Conservation (phyloP, 768 basidiomycete genomes). For the Boletus insuetus region DNA sequence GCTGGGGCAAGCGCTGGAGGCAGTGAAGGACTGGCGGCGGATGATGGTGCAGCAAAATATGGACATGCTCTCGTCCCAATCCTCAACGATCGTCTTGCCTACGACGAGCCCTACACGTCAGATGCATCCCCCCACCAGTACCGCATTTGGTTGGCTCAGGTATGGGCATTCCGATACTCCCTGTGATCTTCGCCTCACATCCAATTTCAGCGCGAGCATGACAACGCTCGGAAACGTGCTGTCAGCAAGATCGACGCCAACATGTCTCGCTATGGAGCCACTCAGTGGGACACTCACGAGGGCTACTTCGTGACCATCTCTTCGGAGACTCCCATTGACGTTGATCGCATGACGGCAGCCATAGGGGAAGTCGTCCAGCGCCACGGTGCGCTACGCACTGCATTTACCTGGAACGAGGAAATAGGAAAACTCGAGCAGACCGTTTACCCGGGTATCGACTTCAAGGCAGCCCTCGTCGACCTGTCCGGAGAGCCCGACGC, state of each 20-base stretch:
- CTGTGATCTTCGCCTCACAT: not conserved
- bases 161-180: not conserved
- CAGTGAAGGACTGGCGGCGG: slow-evolving; percentile 4
- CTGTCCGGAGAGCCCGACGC: slow-evolving; percentile 27
- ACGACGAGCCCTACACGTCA: slow-evolving; percentile 30
- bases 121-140: slow-evolving; percentile 28
- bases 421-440: slow-evolving; percentile 30
- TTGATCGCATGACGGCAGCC: slow-evolving; percentile 27
- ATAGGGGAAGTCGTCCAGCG: slow-evolving; percentile 27
- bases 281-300: slow-evolving; percentile 33
- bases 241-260: slow-evolving; percentile 28
- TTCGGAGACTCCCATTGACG: slow-evolving; percentile 26
- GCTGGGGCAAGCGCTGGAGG: slow-evolving; percentile 8
- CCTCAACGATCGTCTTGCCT: slow-evolving; percentile 31
- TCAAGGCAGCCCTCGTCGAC: slow-evolving; percentile 23
- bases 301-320: slow-evolving; percentile 19
- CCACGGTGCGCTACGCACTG: slow-evolving; percentile 30
- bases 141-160: slow-evolving; percentile 34
- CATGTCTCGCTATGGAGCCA: slow-evolving; percentile 34
- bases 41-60: slow-evolving; percentile 29
- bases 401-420: slow-evolving; percentile 31
- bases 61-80: slow-evolving; percentile 28
- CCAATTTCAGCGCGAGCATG: slow-evolving; percentile 21
- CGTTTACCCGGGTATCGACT: slow-evolving; percentile 27
- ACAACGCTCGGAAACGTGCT: slow-evolving; percentile 29